Percentiles rank a stretch among this genome's conserved stretches.
Conservation (phyloP, 139 green algal species). For the Chlamydomonas sphaeroides region DNA sequence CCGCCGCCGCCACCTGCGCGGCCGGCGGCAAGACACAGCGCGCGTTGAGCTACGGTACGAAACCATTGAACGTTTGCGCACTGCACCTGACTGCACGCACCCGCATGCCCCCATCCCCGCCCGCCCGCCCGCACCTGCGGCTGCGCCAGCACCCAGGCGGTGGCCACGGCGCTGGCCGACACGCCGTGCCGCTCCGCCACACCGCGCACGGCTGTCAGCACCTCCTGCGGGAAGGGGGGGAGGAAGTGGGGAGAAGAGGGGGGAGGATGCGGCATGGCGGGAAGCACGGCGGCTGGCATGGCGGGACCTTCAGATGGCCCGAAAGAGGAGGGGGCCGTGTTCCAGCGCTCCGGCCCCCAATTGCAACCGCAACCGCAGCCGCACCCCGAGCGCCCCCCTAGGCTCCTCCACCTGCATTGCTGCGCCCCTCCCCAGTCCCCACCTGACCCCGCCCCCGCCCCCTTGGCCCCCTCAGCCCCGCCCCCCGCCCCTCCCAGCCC, state of each 20-base stretch:
- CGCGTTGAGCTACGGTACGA: not conserved
- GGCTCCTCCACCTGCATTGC: too few relatives aligned
- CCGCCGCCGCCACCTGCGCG: constrained; percentile 37
- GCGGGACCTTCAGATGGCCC: too few relatives aligned
- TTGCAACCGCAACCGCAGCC: too few relatives aligned
- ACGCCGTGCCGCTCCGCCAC: constrained; percentile 41
- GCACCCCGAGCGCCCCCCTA: too few relatives aligned
- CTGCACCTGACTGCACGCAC: too few relatives aligned
- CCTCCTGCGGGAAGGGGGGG: constrained; percentile 51
- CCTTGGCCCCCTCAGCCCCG: constrained; percentile 54
- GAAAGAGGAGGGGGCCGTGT: too few relatives aligned
- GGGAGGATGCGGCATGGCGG: too few relatives aligned
- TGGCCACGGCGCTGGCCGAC: constrained; percentile 42
- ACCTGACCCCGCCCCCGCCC: constrained; percentile 62
- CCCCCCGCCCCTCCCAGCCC: constrained; percentile 22
- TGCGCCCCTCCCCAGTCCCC: too few relatives aligned
- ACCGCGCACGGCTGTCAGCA: constrained; percentile 67
- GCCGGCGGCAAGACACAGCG: not conserved
- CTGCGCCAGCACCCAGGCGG: constrained; percentile 75
- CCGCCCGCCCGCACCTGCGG: constrained; percentile 48
- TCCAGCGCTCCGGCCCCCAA: too few relatives aligned
- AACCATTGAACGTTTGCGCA: too few relatives aligned
- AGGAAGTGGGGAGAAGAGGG: too few relatives aligned
- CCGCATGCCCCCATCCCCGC: not conserved
- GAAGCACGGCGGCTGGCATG: too few relatives aligned